Evolutionary conservation across 164 flowering plant genomes (phyloP).

Genomic region (Aristolochia fimbriata): DNA sequence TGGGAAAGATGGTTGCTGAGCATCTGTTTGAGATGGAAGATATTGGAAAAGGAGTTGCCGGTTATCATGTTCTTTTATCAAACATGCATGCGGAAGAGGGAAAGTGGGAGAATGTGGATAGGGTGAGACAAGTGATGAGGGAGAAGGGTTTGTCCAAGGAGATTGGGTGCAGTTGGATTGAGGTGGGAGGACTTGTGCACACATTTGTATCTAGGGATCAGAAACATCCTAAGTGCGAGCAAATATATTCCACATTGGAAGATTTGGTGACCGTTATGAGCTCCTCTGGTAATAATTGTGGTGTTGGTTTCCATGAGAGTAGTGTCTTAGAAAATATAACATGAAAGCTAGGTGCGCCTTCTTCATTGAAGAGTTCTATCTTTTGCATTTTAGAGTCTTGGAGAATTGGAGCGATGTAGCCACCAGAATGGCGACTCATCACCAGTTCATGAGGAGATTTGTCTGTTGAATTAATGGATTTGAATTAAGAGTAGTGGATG

Average conservation of each 20-base stretch:
- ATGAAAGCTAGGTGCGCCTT: slow-evolving; percentile 9
- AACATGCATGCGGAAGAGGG: slow-evolving; percentile 78
- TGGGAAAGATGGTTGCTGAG: slow-evolving; percentile 49
- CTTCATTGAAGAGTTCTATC: too few relatives aligned
- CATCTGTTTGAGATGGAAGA: slow-evolving; percentile 46
- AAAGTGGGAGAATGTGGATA: slow-evolving; percentile 49
- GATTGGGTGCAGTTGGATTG: slow-evolving; percentile 73
- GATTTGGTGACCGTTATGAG: slow-evolving; percentile 39
- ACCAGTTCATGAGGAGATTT: too few relatives aligned
- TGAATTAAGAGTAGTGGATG: too few relatives aligned
- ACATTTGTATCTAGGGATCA: slow-evolving; percentile 51
- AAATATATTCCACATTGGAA: slow-evolving; percentile 41
- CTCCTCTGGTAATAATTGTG: slow-evolving; percentile 24
- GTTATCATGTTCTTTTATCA: slow-evolving; percentile 73
- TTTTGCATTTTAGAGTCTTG: too few relatives aligned
- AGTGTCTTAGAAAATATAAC: slow-evolving; percentile 12
- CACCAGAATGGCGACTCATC: too few relatives aligned
- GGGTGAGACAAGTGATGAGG: slow-evolving; percentile 56
- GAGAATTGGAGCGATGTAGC: too few relatives aligned
- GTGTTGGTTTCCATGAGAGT: slow-evolving; percentile 3
- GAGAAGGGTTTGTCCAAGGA: slow-evolving; percentile 65
- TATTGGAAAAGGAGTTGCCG: slow-evolving; percentile 25
- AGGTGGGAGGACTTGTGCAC: slow-evolving; percentile 37
- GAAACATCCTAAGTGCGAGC: slow-evolving; percentile 35
- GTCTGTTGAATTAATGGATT: too few relatives aligned